These are phyloP conservation scores for Fusarium sterilihyphosum DNA, from an alignment of 2,329 filamentous ascomycete species.

Conservation along the genomic window DNA sequence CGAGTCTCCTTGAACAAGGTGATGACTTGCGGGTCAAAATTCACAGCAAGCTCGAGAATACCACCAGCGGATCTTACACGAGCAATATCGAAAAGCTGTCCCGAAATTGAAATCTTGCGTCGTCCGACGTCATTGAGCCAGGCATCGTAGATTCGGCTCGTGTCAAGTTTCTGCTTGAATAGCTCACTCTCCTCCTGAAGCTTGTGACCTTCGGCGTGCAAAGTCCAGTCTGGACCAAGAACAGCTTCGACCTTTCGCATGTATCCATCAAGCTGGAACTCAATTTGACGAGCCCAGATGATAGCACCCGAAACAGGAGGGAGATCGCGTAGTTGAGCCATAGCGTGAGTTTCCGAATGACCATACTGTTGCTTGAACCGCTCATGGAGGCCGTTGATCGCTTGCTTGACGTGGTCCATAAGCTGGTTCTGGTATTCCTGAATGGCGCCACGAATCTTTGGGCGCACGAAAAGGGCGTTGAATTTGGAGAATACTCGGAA, in stretches of 20 bases:
- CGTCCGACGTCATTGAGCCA: slow-evolving; percentile 93
- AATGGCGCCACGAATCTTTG: slow-evolving; percentile 98
- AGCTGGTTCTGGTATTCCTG: slow-evolving; percentile 98
- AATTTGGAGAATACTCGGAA: slow-evolving; percentile 99
- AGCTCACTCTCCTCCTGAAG: slow-evolving; percentile 89
- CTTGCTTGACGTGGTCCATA: slow-evolving; percentile 97
- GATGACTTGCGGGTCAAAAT: slow-evolving; percentile 97
- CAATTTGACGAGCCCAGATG: slow-evolving; percentile 97
- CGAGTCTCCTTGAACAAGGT: slow-evolving; percentile 98
- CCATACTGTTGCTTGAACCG: slow-evolving; percentile 99
- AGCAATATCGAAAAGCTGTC: slow-evolving; percentile 88
- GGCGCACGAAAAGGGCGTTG: slow-evolving; percentile 96
- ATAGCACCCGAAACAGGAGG: slow-evolving; percentile 97
- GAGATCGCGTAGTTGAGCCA: slow-evolving; percentile 96
- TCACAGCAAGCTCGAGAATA: slow-evolving; percentile 86
- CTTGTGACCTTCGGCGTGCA: slow-evolving; percentile 95
- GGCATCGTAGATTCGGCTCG: slow-evolving; percentile 90
- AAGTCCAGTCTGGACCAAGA: slow-evolving; percentile 90
- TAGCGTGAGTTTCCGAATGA: slow-evolving; percentile 95
- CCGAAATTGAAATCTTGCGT: slow-evolving; percentile 90
- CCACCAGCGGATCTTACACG: slow-evolving; percentile 92
- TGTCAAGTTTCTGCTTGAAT: slow-evolving; percentile 96
- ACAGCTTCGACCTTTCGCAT: slow-evolving; percentile 99
- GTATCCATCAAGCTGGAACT: slow-evolving; percentile 92
- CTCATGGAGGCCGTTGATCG: slow-evolving; percentile 92